phyloP scores from a whole-genome alignment of 192 early-diverging fungal species.

The Umbelopsis vinacea region DNA sequence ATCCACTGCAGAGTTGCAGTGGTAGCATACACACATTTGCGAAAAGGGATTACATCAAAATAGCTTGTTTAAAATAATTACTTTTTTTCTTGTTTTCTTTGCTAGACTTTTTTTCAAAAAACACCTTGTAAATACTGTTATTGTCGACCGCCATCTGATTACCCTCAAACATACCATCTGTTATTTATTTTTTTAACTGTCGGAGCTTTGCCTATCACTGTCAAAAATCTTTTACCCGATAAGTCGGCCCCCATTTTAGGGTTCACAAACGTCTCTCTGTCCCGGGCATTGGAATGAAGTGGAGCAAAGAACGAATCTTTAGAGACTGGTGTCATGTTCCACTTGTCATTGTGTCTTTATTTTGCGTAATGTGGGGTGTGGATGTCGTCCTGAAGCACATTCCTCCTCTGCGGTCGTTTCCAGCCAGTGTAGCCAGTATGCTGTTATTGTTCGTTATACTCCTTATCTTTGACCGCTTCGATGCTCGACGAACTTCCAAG shows the following conservation, averaged over 20 bases:
- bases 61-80: background rate
- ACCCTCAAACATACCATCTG: too few relatives aligned
- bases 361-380: conserved; percentile 13
- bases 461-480: background rate
- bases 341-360: background rate
- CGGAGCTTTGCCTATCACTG: too few relatives aligned
- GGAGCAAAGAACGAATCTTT: background rate
- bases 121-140: background rate
- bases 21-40: conserved; percentile 10
- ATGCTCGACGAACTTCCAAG: conserved; percentile 1
- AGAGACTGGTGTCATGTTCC: conserved; percentile 10
- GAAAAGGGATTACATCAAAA: background rate
- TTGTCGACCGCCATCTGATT: too few relatives aligned
- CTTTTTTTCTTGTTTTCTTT: background rate
- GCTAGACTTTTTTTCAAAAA: background rate
- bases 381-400: conserved; percentile 6
- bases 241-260: too few relatives aligned
- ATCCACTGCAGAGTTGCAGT: conserved; percentile 27
- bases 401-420: conserved; percentile 18
- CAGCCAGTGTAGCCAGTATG: conserved; percentile 26
- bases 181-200: too few relatives aligned
- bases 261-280: background rate
- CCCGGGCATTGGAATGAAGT: background rate
- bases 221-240: too few relatives aligned
- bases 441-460: conserved; percentile 20